phyloP scores from a whole-genome alignment of 768 basidiomycete genomes.

The Inosperma sp. region DNA sequence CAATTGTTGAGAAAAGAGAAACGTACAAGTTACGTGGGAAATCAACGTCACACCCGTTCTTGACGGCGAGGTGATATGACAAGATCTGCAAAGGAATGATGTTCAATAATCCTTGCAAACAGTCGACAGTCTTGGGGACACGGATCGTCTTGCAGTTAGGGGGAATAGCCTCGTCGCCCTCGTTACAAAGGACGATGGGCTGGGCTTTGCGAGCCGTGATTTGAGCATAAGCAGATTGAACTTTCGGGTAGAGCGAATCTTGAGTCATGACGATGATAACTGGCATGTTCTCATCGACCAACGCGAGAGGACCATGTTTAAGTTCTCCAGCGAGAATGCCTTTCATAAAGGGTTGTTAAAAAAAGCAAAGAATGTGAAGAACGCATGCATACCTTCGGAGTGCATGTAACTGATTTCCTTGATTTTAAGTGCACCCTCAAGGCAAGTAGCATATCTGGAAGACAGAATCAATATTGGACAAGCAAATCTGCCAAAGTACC shows the following conservation, averaged over 20 bases:
- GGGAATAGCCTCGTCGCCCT: slow-evolving; percentile 78
- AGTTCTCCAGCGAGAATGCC: slow-evolving; percentile 97
- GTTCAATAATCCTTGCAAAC: slow-evolving; percentile 92
- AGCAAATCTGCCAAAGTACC: slow-evolving; percentile 25
- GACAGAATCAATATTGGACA: neutral
- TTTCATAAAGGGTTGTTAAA: slow-evolving; percentile 22
- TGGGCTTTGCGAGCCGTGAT: slow-evolving; percentile 97
- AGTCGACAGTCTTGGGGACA: slow-evolving; percentile 92
- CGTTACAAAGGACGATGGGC: slow-evolving; percentile 93
- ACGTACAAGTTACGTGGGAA: slow-evolving; percentile 94
- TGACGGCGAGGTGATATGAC: slow-evolving; percentile 93
- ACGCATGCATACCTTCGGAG: slow-evolving; percentile 51
- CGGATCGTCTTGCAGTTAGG: slow-evolving; percentile 81
- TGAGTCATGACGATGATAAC: slow-evolving; percentile 99
- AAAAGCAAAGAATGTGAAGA: neutral
- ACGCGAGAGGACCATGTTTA: slow-evolving; percentile 96
- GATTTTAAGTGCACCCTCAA: slow-evolving; percentile 98
- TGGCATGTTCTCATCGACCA: slow-evolving; percentile 98
- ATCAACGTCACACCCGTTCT: slow-evolving; percentile 95
- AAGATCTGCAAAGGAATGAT: slow-evolving; percentile 94
- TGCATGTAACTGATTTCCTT: slow-evolving; percentile 98
- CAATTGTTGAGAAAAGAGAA: slow-evolving; percentile 4
- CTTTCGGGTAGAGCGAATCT: slow-evolving; percentile 97
- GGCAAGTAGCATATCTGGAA: slow-evolving; percentile 82
- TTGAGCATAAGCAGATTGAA: slow-evolving; percentile 92